These are phyloP conservation scores for Syncephalastrum contaminatum DNA, from an alignment of 371 early-diverging fungal genomes.

Conservation along the genomic window DNA sequence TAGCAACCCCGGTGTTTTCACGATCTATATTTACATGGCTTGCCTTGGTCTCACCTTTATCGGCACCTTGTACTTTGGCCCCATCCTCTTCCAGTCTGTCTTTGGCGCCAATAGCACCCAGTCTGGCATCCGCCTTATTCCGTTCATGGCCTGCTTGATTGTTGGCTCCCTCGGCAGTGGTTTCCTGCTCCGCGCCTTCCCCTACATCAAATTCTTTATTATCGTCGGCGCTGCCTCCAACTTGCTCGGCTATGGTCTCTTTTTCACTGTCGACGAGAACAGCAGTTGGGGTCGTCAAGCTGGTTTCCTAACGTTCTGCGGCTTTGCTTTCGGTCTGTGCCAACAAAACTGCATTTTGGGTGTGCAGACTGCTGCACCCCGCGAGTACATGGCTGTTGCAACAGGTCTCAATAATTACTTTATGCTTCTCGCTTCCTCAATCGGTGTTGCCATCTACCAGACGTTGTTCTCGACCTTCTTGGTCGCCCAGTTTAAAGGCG, in stretches of 20 bases:
- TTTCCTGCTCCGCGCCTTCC: constrained; percentile 20
- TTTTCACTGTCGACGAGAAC: constrained; percentile 32
- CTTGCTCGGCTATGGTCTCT: constrained; percentile 40
- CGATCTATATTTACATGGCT: constrained; percentile 28
- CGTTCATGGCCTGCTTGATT: constrained; percentile 43
- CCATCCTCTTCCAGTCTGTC: constrained; percentile 56
- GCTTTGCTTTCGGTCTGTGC: constrained; percentile 61
- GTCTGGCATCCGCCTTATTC: constrained; percentile 44
- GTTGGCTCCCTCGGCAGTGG: constrained; percentile 38
- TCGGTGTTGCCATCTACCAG: constrained; percentile 46
- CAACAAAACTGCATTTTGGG: constrained; percentile 64
- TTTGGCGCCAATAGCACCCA: constrained; percentile 37
- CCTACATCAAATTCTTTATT: constrained; percentile 29
- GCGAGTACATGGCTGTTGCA: constrained; percentile 62
- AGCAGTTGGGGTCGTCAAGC: constrained; percentile 41
- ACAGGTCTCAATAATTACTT: constrained; percentile 51
- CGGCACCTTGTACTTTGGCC: constrained; percentile 69
- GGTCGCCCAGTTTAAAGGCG: constrained; percentile 10
- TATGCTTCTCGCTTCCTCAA: constrained; percentile 37
- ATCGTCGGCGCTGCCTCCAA: constrained; percentile 31
- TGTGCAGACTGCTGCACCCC: constrained; percentile 52
- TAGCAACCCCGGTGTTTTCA: constrained; percentile 5
- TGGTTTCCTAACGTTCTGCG: constrained; percentile 40
- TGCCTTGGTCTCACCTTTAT: constrained; percentile 70
- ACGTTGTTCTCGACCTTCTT: constrained; percentile 26